Evolutionary conservation across 2,329 filamentous ascomycete genomes (phyloP).

Genomic region (Colletotrichum truncatum): DNA sequence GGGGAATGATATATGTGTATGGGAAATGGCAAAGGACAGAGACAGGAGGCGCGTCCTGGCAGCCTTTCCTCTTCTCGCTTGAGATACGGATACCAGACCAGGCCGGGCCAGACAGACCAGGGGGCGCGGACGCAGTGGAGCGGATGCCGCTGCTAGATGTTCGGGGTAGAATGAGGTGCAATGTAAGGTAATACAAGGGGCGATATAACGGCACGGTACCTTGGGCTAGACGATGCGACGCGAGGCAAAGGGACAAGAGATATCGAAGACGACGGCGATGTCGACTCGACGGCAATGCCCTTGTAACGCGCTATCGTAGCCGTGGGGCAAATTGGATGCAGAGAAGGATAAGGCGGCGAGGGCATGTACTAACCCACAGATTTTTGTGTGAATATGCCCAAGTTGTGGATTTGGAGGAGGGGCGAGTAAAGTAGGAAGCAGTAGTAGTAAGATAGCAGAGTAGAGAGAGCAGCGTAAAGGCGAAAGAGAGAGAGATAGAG

Average conservation of each 20-base stretch:
- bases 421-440: not conserved
- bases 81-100: slow-evolving; percentile 11
- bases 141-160: slow-evolving; percentile 19
- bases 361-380: slow-evolving; percentile 4
- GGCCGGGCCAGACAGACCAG: not conserved
- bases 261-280: slow-evolving; percentile 1
- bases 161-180: slow-evolving; percentile 28
- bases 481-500: not conserved
- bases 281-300: slow-evolving; percentile 18
- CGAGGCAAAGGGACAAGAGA: slow-evolving; percentile 2
- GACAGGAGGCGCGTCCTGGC: slow-evolving; percentile 20
- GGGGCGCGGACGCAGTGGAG: slow-evolving; percentile 24
- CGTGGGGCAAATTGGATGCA: slow-evolving; percentile 24
- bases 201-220: slow-evolving; percentile 25
- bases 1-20: slow-evolving; percentile 37
- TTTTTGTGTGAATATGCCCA: not conserved
- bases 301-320: slow-evolving; percentile 21
- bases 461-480: not conserved
- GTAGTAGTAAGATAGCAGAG: not conserved
- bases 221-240: slow-evolving; percentile 18
- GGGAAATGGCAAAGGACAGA: slow-evolving; percentile 22
- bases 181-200: slow-evolving; percentile 28
- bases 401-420: not conserved
- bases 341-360: slow-evolving; percentile 6
- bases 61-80: slow-evolving; percentile 2